A percentile compares a stretch with the other conserved stretches of the same genome.
These are phyloP conservation scores for Graphilbum fragrans DNA, from an alignment of 2,329 filamentous ascomycete species.

Conservation along the genomic window DNA sequence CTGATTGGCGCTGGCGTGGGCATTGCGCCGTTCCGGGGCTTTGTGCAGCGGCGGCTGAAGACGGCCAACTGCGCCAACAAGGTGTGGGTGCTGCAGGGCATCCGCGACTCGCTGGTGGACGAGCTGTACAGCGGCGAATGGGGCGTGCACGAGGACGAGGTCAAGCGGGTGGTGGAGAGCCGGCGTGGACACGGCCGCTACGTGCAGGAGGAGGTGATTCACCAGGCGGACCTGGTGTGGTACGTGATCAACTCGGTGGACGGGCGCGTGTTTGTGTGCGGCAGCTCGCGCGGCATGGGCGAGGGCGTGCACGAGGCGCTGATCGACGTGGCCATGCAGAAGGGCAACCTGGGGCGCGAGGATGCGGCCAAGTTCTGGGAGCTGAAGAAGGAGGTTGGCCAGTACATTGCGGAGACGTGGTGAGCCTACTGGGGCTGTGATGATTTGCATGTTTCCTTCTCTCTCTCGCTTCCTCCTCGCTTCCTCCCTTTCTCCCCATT, in stretches of 20 bases:
- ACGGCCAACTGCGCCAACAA: slow-evolving; percentile 96
- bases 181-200: slow-evolving; percentile 72
- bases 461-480: too few species aligned
- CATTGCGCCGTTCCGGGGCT: slow-evolving; percentile 93
- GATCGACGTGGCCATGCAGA: slow-evolving; percentile 82
- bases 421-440: too few species aligned
- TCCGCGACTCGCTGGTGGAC: slow-evolving; percentile 87
- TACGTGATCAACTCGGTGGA: slow-evolving; percentile 95
- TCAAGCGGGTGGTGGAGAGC: slow-evolving; percentile 71
- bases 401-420: slow-evolving; percentile 85
- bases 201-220: slow-evolving; percentile 86
- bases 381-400: slow-evolving; percentile 80
- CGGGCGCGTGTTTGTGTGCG: slow-evolving; percentile 91
- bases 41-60: slow-evolving; percentile 86
- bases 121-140: slow-evolving; percentile 96
- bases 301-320: slow-evolving; percentile 86
- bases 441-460: too few species aligned
- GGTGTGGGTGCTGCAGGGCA: slow-evolving; percentile 90
- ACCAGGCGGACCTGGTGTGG: slow-evolving; percentile 96
- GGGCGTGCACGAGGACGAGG: slow-evolving; percentile 81
- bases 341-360: slow-evolving; percentile 72
- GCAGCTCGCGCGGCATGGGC: slow-evolving; percentile 91
- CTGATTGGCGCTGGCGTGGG: slow-evolving; percentile 94
- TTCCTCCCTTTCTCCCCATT: too few species aligned
- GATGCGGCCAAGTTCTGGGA: slow-evolving; percentile 84